A percentile compares a stretch with the other conserved stretches of the same genome.
phyloP scores from a whole-genome alignment of 331 rosid genomes.

The Acacia pycnantha region DNA sequence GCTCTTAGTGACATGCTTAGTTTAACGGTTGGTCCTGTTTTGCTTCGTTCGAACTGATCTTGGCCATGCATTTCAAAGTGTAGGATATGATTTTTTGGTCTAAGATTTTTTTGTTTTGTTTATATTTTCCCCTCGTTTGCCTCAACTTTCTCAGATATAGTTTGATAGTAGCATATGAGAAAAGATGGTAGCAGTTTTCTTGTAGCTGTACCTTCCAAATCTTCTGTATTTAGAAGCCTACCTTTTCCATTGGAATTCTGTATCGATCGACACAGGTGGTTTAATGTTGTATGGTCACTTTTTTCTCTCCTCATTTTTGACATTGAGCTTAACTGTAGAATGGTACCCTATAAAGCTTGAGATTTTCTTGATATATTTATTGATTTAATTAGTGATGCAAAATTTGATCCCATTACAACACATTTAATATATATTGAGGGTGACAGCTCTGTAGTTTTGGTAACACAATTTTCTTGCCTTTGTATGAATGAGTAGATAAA shows the following conservation, averaged over 20 bases:
- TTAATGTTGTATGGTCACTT: slow-evolving; percentile 43
- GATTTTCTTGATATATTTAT: background rate
- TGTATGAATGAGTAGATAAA: background rate
- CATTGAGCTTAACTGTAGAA: slow-evolving; percentile 18
- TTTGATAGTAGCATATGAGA: slow-evolving; percentile 43
- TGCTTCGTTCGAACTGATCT: slow-evolving; percentile 74
- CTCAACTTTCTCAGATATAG: slow-evolving; percentile 50
- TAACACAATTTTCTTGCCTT: background rate
- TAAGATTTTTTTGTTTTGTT: slow-evolving; percentile 38
- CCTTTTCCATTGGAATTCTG: slow-evolving; percentile 35
- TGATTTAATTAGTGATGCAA: background rate
- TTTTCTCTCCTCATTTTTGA: slow-evolving; percentile 3
- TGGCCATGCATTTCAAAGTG: slow-evolving; percentile 47
- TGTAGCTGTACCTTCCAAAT: slow-evolving; percentile 40
- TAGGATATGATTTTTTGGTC: slow-evolving; percentile 47
- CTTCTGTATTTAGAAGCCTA: slow-evolving; percentile 42
- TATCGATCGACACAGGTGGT: slow-evolving; percentile 34
- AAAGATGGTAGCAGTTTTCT: slow-evolving; percentile 50
- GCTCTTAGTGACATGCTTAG: slow-evolving; percentile 92
- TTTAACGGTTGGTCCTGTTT: slow-evolving; percentile 83
- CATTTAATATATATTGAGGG: background rate
- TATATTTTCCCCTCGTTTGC: slow-evolving; percentile 22
- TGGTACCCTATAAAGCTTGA: background rate
- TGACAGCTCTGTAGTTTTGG: background rate
- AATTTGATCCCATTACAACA: background rate